Conservation (phyloP, 306 rosid species). For the Prunus mume region DNA sequence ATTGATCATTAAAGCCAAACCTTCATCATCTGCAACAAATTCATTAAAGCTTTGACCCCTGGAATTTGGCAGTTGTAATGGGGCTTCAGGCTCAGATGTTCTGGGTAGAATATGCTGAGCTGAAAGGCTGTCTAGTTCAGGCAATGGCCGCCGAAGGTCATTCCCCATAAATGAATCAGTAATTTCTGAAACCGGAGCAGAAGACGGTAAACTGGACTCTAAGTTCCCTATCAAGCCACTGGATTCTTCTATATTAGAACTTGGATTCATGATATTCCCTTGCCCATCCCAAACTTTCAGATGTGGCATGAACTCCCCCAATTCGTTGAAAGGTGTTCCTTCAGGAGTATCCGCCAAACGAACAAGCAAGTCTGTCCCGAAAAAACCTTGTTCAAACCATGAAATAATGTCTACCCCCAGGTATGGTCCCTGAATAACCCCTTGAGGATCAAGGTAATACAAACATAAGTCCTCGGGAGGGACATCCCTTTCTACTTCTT, state of each 20-base stretch:
- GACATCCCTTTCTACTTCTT: constrained; percentile 23
- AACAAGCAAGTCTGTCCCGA: constrained; percentile 57
- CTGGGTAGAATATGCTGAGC: constrained; percentile 35
- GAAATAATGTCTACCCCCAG: constrained; percentile 53
- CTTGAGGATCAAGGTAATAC: constrained; percentile 66
- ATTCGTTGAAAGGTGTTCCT: constrained; percentile 41
- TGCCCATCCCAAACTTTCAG: constrained; percentile 31
- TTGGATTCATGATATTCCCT: constrained; percentile 20
- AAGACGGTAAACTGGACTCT: constrained; percentile 31
- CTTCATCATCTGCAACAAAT: constrained; percentile 43
- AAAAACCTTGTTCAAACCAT: constrained; percentile 64
- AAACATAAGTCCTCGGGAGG: constrained; percentile 40
- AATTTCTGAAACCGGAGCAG: constrained; percentile 27
- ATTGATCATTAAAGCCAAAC: constrained; percentile 25
- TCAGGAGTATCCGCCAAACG: constrained; percentile 52
- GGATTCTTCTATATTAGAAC: constrained; percentile 30
- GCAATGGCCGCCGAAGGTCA: constrained; percentile 18
- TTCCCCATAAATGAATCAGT: constrained; percentile 24
- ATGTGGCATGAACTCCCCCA: constrained; percentile 55
- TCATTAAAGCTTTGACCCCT: constrained; percentile 41
- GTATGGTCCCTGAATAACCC: constrained; percentile 55
- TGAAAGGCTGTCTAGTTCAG: constrained; percentile 33
- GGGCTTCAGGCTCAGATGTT: constrained; percentile 33
- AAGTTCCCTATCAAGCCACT: constrained; percentile 24
- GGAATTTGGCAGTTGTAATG: constrained; percentile 31